Evolutionary conservation across 139 green algal species (phyloP).

Genomic region (Chara braunii): DNA sequence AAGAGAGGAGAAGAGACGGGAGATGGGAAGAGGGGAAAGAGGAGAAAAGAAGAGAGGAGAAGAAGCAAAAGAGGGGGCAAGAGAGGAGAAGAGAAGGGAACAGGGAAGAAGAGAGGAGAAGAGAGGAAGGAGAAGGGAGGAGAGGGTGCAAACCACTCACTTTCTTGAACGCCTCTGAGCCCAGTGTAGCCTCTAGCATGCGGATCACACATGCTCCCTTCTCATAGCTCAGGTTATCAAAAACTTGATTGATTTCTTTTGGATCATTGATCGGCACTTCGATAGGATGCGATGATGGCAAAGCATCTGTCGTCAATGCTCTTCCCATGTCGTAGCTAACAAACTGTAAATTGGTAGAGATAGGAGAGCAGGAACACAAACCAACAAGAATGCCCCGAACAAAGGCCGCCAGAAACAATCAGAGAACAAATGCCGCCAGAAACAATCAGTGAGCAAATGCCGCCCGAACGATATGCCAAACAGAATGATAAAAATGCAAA

Average conservation of each 20-base stretch:
- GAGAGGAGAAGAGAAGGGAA: not conserved
- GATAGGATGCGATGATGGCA: slow-evolving; percentile 40
- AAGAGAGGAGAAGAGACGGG: not conserved
- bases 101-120: not conserved
- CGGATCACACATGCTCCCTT: slow-evolving; percentile 75
- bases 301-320: slow-evolving; percentile 39
- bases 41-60: not conserved
- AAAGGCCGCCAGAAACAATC: too few species aligned
- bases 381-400: too few species aligned
- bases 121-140: not conserved
- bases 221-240: slow-evolving; percentile 54
- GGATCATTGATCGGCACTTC: slow-evolving; percentile 41
- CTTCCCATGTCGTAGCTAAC: slow-evolving; percentile 21
- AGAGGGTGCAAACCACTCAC: slow-evolving; percentile 3
- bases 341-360: too few species aligned
- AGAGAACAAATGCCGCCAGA: too few species aligned
- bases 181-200: slow-evolving; percentile 76
- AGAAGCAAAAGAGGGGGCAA: not conserved
- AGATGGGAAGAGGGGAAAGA: not conserved
- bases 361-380: too few species aligned
- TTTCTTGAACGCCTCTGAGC: slow-evolving; percentile 38
- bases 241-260: slow-evolving; percentile 45
- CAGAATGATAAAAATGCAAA: too few species aligned
- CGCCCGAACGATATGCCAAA: too few species aligned
- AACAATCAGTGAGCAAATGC: too few species aligned